phyloP scores from a whole-genome alignment of 345 rosid species.

The Punica granatum region DNA sequence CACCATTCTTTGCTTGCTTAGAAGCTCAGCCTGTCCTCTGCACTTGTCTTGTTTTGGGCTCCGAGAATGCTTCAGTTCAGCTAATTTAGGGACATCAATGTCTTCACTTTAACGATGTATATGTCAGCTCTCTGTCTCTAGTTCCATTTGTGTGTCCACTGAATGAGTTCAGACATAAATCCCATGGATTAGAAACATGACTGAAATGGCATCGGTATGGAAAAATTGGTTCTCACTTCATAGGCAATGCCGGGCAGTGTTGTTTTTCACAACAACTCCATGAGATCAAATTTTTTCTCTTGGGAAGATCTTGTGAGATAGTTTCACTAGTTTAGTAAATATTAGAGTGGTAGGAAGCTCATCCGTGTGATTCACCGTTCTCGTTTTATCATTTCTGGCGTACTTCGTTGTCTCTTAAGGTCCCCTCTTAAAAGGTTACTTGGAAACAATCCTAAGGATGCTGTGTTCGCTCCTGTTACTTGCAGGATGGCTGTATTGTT shows the following conservation, averaged over 20 bases:
- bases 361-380: neutral
- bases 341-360: neutral
- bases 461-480: no score
- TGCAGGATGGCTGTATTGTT: slow-evolving; percentile 86
- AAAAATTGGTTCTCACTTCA: neutral
- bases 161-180: neutral
- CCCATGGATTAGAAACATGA: neutral
- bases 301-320: neutral
- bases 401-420: neutral
- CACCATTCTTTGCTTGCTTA: neutral
- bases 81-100: neutral
- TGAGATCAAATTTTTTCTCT: neutral
- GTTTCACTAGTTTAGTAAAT: neutral
- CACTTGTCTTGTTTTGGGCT: neutral
- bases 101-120: neutral
- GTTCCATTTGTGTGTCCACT: neutral
- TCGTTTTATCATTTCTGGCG: neutral
- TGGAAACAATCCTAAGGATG: no score
- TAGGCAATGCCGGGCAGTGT: neutral
- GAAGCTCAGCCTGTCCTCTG: neutral
- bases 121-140: no score
- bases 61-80: neutral
- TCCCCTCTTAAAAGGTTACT: no score
- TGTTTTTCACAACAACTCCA: no score
- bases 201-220: neutral